Conservation (phyloP, 1,284 basidiomycete species). For the Trametes hirsuta region DNA sequence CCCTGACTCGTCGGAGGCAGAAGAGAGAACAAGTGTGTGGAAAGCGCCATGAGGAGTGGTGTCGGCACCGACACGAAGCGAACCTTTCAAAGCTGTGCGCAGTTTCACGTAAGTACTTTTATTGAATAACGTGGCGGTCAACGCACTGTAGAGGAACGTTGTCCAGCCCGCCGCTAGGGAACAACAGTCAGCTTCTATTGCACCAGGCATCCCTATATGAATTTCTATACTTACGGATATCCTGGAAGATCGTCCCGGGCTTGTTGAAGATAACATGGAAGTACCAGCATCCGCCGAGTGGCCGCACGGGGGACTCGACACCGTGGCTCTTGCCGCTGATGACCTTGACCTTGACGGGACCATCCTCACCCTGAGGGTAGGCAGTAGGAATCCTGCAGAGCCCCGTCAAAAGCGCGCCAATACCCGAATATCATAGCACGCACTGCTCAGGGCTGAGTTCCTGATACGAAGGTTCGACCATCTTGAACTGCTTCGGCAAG, state of each 20-base stretch:
- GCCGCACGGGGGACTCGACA: constrained; percentile 84
- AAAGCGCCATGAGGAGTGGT: constrained; percentile 55
- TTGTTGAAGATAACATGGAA: constrained; percentile 81
- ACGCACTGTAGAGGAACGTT: constrained; percentile 77
- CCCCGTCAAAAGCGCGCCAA: background rate
- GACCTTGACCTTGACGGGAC: constrained; percentile 77
- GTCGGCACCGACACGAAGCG: constrained; percentile 62
- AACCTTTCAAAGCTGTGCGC: constrained; percentile 66
- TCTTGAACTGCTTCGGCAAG: constrained; percentile 86
- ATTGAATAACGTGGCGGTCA: background rate
- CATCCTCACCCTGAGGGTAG: constrained; percentile 73
- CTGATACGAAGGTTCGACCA: constrained; percentile 82
- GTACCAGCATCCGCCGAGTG: constrained; percentile 93
- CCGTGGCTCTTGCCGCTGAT: constrained; percentile 91
- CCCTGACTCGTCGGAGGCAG: constrained; percentile 57
- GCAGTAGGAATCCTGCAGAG: constrained; percentile 69
- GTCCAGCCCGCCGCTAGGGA: constrained; percentile 76
- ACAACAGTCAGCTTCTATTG: background rate
- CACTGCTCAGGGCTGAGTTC: constrained; percentile 70
- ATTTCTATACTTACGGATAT: constrained; percentile 63
- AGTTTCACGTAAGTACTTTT: background rate
- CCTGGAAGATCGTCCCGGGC: constrained; percentile 78
- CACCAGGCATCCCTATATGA: background rate
- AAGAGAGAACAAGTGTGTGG: constrained; percentile 82
- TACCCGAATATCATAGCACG: constrained; percentile 21